Evolutionary conservation across 176 grass and related monocot genomes (phyloP).

Genomic region (Hordeum vulgare): MorexV3_pseudomolecules_assembly NC_058519.1:139467457-139467956

Average conservation of each 20-base stretch:
- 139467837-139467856: slow-evolving; percentile 28
- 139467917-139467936: slow-evolving; percentile 10
- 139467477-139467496: slow-evolving; percentile 75
- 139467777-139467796: slow-evolving; percentile 56
- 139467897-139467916: not conserved
- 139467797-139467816: slow-evolving; percentile 58
- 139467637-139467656: slow-evolving; percentile 98
- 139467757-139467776: slow-evolving; percentile 45
- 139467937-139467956: not conserved
- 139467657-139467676: not conserved
- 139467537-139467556: slow-evolving; percentile 74
- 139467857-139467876: slow-evolving; percentile 39
- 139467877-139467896: slow-evolving; percentile 27
- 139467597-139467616: slow-evolving; percentile 87
- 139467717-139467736: slow-evolving; percentile 1
- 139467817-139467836: slow-evolving; percentile 27
- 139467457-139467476: slow-evolving; percentile 59
- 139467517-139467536: slow-evolving; percentile 87
- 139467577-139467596: slow-evolving; percentile 93
- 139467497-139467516: slow-evolving; percentile 83
- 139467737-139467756: not conserved
- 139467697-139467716: not conserved
- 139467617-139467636: slow-evolving; percentile 86
- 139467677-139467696: not conserved
- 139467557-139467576: slow-evolving; percentile 92